These are phyloP conservation scores for Oidiodendron maius DNA, from an alignment of 495 filamentous ascomycete genomes.

Conservation along the genomic window DNA sequence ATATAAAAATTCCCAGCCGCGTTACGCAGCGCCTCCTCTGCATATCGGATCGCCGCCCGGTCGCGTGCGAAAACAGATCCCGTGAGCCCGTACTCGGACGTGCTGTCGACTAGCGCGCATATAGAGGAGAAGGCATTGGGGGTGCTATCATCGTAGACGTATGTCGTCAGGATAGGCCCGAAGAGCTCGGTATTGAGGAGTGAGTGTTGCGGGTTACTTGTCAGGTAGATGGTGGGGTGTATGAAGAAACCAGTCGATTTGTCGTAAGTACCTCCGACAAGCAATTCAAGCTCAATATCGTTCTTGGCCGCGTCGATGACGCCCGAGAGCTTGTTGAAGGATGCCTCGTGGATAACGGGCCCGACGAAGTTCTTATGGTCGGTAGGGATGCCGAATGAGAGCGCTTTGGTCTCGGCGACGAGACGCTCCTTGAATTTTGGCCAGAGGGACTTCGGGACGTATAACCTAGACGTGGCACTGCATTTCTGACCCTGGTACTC, in stretches of 20 bases:
- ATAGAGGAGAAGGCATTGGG: constrained; percentile 46
- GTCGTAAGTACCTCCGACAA: constrained; percentile 67
- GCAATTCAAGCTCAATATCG: constrained; percentile 55
- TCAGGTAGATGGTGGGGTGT: constrained; percentile 64
- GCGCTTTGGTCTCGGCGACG: constrained; percentile 55
- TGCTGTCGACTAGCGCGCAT: constrained; percentile 52
- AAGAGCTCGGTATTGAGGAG: constrained; percentile 72
- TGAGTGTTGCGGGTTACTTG: constrained; percentile 53
- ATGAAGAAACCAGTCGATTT: constrained; percentile 64
- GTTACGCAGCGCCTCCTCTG: constrained; percentile 70
- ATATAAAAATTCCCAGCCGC: constrained; percentile 87
- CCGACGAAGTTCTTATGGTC: constrained; percentile 68
- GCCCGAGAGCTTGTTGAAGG: constrained; percentile 63
- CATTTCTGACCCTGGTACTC: constrained; percentile 92
- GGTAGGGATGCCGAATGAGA: constrained; percentile 63
- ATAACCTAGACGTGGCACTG: constrained; percentile 71
- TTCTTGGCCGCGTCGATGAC: constrained; percentile 64
- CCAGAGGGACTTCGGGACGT: constrained; percentile 66
- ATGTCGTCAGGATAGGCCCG: constrained; percentile 62
- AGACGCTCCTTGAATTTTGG: constrained; percentile 57
- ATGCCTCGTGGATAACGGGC: constrained; percentile 67
- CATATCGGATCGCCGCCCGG: constrained; percentile 56
- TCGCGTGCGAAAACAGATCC: constrained; percentile 74
- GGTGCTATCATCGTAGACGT: constrained; percentile 63
- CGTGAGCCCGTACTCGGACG: constrained; percentile 72